phyloP scores from a whole-genome alignment of 495 filamentous ascomycete genomes.

The Penicillium roqueforti region DNA sequence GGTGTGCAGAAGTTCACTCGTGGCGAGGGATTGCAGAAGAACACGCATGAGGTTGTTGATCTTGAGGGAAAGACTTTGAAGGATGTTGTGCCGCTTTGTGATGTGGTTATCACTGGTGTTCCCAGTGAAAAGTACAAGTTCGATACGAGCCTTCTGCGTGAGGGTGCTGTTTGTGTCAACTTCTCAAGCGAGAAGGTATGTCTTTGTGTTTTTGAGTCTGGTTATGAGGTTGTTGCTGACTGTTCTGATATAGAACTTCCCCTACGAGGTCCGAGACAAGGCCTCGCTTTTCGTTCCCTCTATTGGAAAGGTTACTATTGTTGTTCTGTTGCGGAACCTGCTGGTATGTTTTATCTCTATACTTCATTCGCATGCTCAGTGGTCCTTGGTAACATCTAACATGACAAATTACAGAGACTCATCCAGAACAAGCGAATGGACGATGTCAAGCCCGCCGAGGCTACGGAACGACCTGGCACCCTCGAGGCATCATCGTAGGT shows the following conservation, averaged over 20 bases:
- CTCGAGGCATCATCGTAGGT: constrained; percentile 33
- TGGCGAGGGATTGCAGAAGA: constrained; percentile 75
- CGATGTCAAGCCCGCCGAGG: constrained; percentile 42
- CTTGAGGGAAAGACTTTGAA: constrained; percentile 69
- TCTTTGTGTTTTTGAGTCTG: background rate
- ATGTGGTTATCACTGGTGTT: constrained; percentile 94
- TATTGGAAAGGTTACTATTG: constrained; percentile 96
- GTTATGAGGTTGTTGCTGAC: constrained; percentile 4
- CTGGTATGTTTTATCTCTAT: constrained; percentile 53
- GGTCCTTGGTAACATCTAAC: background rate
- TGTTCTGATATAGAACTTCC: constrained; percentile 64
- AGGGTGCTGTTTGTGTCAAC: constrained; percentile 94
- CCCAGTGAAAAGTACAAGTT: constrained; percentile 83
- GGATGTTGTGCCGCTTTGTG: constrained; percentile 78
- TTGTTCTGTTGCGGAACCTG: constrained; percentile 82
- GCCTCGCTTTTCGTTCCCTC: constrained; percentile 96
- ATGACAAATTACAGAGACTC: constrained; percentile 36
- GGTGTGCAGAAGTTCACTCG: constrained; percentile 91
- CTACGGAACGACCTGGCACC: constrained; percentile 43
- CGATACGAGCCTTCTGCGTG: constrained; percentile 70
- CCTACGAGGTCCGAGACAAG: constrained; percentile 79
- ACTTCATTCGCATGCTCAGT: background rate
- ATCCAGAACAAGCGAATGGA: constrained; percentile 47
- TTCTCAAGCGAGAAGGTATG: constrained; percentile 85
- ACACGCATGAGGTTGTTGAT: constrained; percentile 77